Percentiles rank a stretch among this genome's conserved stretches.
Conservation (phyloP, 2,329 filamentous ascomycete genomes). For the Emergomyces orientalis region DNA sequence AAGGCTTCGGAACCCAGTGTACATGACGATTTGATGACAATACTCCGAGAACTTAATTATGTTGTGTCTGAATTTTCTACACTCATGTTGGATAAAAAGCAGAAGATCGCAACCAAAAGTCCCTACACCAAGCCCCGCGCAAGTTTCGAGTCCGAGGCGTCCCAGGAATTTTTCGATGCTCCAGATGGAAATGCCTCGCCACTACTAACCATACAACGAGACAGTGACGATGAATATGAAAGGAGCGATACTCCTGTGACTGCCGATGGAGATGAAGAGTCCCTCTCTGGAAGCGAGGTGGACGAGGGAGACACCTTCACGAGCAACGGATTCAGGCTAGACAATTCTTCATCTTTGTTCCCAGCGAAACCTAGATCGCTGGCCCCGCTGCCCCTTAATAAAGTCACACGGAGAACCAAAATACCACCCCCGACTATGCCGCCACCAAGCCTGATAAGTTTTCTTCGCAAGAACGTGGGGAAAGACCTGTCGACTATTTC, state of each 20-base stretch:
- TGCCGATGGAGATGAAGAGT: slow-evolving; percentile 43
- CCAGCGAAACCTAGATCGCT: slow-evolving; percentile 68
- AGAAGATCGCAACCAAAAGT: slow-evolving; percentile 52
- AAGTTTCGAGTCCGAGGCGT: slow-evolving; percentile 73
- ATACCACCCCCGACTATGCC: slow-evolving; percentile 65
- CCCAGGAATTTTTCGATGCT: slow-evolving; percentile 92
- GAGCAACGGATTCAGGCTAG: slow-evolving; percentile 23
- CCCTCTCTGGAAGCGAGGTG: slow-evolving; percentile 54
- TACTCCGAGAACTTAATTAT: slow-evolving; percentile 76
- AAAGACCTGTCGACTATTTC: slow-evolving; percentile 95
- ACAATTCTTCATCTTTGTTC: slow-evolving; percentile 49
- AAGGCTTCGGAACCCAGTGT: slow-evolving; percentile 38
- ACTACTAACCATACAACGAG: slow-evolving; percentile 64
- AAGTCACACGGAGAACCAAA: slow-evolving; percentile 57
- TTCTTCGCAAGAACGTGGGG: slow-evolving; percentile 92
- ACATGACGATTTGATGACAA: slow-evolving; percentile 70
- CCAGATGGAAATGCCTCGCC: slow-evolving; percentile 55
- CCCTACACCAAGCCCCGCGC: slow-evolving; percentile 49
- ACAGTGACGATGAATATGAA: slow-evolving; percentile 57
- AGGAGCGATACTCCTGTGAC: slow-evolving; percentile 47
- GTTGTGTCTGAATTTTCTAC: slow-evolving; percentile 74
- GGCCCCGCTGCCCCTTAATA: slow-evolving; percentile 62
- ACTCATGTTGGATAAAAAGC: slow-evolving; percentile 69
- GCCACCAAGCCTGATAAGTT: slow-evolving; percentile 86
- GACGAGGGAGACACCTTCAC: slow-evolving; percentile 40